phyloP scores from a whole-genome alignment of 2,329 filamentous ascomycete species.

The Acephala macrosclerotiorum region DNA sequence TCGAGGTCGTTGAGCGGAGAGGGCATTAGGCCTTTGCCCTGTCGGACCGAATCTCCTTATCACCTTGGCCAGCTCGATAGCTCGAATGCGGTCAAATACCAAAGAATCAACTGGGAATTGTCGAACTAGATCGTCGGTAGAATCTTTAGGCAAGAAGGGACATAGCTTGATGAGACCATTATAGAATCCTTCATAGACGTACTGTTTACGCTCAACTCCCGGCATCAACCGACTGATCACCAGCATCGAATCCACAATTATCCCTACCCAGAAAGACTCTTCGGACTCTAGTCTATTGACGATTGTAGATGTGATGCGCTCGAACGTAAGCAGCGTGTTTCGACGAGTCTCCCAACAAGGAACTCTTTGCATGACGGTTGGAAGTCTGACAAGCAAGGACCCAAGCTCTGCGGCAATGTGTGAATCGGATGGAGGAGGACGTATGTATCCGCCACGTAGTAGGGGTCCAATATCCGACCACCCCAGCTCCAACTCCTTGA shows the following conservation, averaged over 20 bases:
- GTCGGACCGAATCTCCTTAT: background rate
- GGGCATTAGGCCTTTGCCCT: background rate
- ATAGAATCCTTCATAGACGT: conserved; percentile 9
- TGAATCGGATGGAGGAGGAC: background rate
- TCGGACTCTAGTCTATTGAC: background rate
- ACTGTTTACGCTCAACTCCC: background rate
- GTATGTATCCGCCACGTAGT: background rate
- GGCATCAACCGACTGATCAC: background rate
- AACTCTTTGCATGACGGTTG: background rate
- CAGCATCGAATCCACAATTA: background rate
- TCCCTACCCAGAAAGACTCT: background rate
- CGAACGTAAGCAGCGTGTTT: background rate
- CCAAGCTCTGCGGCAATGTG: background rate
- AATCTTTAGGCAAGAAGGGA: background rate
- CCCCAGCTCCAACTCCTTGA: background rate
- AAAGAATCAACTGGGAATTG: background rate
- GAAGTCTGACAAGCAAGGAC: background rate
- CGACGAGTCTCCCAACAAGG: conserved; percentile 2
- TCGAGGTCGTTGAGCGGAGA: background rate
- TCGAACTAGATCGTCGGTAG: background rate
- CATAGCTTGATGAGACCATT: background rate
- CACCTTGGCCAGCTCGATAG: background rate
- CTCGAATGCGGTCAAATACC: background rate
- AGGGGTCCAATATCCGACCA: background rate
- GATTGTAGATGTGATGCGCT: background rate